Conservation (phyloP, 2,329 filamentous ascomycete genomes). For the Rhytidhysteron rufulum region DNA sequence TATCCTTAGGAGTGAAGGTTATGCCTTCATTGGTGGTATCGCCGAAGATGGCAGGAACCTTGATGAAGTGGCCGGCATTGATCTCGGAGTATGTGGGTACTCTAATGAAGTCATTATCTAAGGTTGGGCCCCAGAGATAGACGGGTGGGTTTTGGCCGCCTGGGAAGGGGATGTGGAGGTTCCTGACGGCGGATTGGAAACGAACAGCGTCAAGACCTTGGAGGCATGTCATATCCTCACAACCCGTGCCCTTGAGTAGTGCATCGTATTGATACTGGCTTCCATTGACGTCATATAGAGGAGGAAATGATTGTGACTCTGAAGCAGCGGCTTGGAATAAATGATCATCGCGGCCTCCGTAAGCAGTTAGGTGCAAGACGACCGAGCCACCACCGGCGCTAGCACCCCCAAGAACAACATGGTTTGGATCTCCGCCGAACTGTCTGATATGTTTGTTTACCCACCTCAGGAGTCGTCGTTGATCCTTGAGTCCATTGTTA, state of each 20-base stretch:
- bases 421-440: constrained; percentile 37
- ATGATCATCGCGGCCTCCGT: constrained; percentile 31
- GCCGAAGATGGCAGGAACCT: constrained; percentile 41
- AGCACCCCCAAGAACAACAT: constrained; percentile 37
- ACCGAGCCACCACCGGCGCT: constrained; percentile 39
- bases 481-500: constrained; percentile 37
- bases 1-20: constrained; percentile 35
- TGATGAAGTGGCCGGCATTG: constrained; percentile 34
- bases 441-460: constrained; percentile 32
- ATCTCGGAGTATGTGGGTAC: constrained; percentile 38
- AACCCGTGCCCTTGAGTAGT: constrained; percentile 31
- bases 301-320: constrained; percentile 36
- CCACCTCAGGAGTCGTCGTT: constrained; percentile 33
- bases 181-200: constrained; percentile 36
- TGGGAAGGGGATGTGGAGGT: constrained; percentile 35
- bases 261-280: constrained; percentile 42
- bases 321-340: constrained; percentile 33
- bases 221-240: constrained; percentile 38
- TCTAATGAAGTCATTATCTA: constrained; percentile 40
- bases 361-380: constrained; percentile 33
- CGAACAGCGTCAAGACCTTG: constrained; percentile 29
- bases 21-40: constrained; percentile 45
- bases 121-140: constrained; percentile 41
- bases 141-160: constrained; percentile 28
- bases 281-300: constrained; percentile 33